These are phyloP conservation scores for Diplodia scrobiculata DNA, from an alignment of 2,329 filamentous ascomycete species.

Conservation along the genomic window DNA sequence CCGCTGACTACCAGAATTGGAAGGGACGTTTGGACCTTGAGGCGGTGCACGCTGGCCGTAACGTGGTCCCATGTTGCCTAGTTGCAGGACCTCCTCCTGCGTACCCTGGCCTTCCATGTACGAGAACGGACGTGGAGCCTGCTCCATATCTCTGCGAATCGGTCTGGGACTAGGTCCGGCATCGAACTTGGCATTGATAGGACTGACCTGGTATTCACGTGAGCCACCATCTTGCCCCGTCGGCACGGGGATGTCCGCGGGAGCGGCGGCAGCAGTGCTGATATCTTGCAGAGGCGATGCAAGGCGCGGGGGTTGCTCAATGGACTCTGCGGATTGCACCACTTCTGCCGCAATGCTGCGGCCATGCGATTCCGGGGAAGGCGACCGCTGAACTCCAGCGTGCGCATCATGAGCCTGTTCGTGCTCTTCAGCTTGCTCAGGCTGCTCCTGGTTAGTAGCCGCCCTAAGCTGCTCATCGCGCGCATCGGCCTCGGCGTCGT, in stretches of 20 bases:
- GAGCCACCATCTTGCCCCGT: not conserved
- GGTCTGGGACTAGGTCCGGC: not conserved
- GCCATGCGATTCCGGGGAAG: not conserved
- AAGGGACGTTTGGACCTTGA: not conserved
- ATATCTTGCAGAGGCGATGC: slow-evolving; percentile 16
- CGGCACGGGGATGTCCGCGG: not conserved
- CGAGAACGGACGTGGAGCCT: slow-evolving; percentile 9
- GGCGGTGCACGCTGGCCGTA: not conserved
- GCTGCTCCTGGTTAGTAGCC: not conserved
- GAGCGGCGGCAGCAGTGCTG: slow-evolving; percentile 5
- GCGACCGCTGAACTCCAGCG: not conserved
- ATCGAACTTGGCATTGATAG: not conserved
- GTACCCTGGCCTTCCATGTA: slow-evolving; percentile 23
- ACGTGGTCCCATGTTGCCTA: slow-evolving; percentile 2
- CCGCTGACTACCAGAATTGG: not conserved
- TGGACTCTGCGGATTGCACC: not conserved
- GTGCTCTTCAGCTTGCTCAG: not conserved
- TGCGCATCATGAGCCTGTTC: not conserved
- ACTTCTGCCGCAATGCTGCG: not conserved
- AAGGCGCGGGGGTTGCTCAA: not conserved
- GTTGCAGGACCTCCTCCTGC: slow-evolving; percentile 12
- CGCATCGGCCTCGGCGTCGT: not conserved
- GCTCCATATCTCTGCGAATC: not conserved
- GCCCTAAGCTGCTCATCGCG: slow-evolving; percentile 2
- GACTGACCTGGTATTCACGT: slow-evolving; percentile 16